Percentiles rank a stretch among this genome's conserved stretches.
phyloP scores from a whole-genome alignment of 2,329 filamentous ascomycete species.

The Phialocephala subalpina region DNA sequence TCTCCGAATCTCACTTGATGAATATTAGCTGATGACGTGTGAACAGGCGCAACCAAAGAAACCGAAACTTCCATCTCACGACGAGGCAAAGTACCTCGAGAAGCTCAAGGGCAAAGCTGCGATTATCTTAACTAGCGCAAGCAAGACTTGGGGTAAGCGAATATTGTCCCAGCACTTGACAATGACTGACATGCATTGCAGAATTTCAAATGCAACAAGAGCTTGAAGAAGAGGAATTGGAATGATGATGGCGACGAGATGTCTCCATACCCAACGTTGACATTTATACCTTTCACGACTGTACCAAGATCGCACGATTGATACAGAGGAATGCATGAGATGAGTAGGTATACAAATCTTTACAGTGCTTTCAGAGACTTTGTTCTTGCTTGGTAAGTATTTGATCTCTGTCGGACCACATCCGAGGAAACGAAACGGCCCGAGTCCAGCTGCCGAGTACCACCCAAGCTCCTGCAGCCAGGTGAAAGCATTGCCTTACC shows the following conservation, averaged over 20 bases:
- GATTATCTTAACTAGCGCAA: constrained; percentile 73
- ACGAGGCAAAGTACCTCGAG: constrained; percentile 66
- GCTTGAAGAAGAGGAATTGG: constrained; percentile 10
- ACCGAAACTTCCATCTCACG: constrained; percentile 60
- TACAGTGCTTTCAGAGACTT: no score
- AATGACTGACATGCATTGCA: background rate
- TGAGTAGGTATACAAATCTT: no score
- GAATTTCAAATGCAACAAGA: constrained; percentile 5
- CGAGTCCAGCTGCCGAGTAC: background rate
- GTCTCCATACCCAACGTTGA: no score
- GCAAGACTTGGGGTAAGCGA: constrained; percentile 64
- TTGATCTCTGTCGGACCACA: background rate
- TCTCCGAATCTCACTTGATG: background rate
- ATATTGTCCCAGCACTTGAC: no score
- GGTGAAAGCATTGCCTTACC: background rate
- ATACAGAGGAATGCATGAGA: no score
- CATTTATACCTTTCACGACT: no score
- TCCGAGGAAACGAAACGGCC: background rate
- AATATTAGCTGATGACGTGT: constrained; percentile 1
- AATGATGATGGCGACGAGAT: background rate
- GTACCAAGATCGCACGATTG: no score
- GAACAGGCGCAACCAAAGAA: constrained; percentile 72
- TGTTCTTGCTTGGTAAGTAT: no score
- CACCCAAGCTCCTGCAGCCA: background rate
- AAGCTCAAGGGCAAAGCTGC: constrained; percentile 74